phyloP scores from a whole-genome alignment of 768 basidiomycete genomes.

The Naganishia vaughanmartiniae region DNA sequence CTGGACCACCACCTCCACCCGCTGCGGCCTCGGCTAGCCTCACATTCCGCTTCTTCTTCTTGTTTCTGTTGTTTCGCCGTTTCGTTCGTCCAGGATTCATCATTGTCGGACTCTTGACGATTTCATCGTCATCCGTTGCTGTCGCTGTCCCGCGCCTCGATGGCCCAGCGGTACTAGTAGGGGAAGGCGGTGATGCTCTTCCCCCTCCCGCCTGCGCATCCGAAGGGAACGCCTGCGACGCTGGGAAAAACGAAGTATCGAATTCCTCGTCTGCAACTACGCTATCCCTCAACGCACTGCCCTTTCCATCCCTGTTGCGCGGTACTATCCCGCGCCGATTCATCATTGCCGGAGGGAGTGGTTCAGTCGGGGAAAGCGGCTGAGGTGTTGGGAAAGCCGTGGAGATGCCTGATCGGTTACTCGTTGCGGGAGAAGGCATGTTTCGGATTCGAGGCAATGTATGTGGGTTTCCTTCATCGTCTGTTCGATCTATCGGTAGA shows the following conservation, averaged over 20 bases:
- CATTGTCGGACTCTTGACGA: conserved; percentile 19
- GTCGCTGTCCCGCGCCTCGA: neutral
- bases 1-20: neutral
- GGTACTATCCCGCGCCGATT: neutral
- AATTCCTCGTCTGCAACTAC: conserved; percentile 13
- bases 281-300: conserved; percentile 14
- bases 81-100: conserved; percentile 12
- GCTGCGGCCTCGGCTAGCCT: neutral
- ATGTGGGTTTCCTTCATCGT: conserved; percentile 22
- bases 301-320: neutral
- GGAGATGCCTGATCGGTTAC: conserved; percentile 1
- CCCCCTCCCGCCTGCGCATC: neutral
- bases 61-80: conserved; percentile 31
- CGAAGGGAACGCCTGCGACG: neutral
- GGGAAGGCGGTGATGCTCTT: neutral
- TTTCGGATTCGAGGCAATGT: neutral
- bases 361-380: conserved; percentile 9
- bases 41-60: conserved; percentile 33
- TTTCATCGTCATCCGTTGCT: conserved; percentile 17
- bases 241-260: neutral
- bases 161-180: neutral
- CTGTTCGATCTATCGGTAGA: neutral
- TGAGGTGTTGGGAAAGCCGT: neutral
- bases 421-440: neutral
- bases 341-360: conserved; percentile 12